Evolutionary conservation across 139 green algal species (phyloP).

Genomic region (Micractinium conductrix): DNA sequence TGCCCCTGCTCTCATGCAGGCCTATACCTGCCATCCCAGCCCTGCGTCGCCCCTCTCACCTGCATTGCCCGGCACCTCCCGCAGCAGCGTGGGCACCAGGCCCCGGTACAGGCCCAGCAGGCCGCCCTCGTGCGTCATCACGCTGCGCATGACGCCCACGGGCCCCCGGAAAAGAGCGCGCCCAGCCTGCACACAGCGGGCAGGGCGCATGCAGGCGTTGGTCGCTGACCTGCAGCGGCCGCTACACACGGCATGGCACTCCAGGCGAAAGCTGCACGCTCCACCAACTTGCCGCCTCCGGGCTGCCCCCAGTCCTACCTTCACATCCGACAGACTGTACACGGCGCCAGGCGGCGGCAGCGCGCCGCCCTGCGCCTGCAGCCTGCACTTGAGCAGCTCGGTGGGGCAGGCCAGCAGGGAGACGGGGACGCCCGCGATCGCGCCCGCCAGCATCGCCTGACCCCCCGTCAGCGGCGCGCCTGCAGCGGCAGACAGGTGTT

Average conservation of each 20-base stretch:
- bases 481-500: not conserved
- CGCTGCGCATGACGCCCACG: slow-evolving; percentile 70
- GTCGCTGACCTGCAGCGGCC: no score
- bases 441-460: slow-evolving; percentile 65
- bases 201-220: no score
- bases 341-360: slow-evolving; percentile 1
- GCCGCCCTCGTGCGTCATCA: slow-evolving; percentile 66
- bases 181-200: not conserved
- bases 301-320: not conserved
- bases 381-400: slow-evolving; percentile 86
- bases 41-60: not conserved
- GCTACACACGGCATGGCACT: not conserved
- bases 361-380: slow-evolving; percentile 68
- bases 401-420: slow-evolving; percentile 80
- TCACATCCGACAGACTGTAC: not conserved
- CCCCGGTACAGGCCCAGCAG: slow-evolving; percentile 67
- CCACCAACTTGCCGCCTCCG: not conserved
- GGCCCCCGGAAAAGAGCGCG: slow-evolving; percentile 37
- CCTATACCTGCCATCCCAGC: not conserved
- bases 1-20: not conserved
- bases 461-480: slow-evolving; percentile 53
- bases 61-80: slow-evolving; percentile 77
- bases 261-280: not conserved
- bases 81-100: slow-evolving; percentile 65
- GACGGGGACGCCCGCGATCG: slow-evolving; percentile 67